A percentile compares a stretch with the other conserved stretches of the same genome.
phyloP scores from a whole-genome alignment of 805 yeast genomes.

The Candida dendrica region DNA sequence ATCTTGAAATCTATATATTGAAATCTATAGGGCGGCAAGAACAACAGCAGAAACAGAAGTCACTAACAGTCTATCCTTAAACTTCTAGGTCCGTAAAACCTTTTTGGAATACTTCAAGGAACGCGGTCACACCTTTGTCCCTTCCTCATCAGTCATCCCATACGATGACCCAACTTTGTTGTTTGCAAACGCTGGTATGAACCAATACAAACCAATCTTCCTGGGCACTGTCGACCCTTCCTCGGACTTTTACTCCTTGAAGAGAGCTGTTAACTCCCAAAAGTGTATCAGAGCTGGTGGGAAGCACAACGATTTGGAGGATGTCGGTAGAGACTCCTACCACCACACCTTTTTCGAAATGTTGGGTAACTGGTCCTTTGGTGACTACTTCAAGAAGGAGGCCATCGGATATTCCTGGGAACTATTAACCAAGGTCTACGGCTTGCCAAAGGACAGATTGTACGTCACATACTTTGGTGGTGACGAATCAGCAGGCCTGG shows the following conservation, averaged over 20 bases:
- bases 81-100: slow-evolving; percentile 61
- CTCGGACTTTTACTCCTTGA: slow-evolving; percentile 74
- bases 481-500: slow-evolving; percentile 71
- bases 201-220: slow-evolving; percentile 96
- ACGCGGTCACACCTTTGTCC: slow-evolving; percentile 70
- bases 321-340: slow-evolving; percentile 95
- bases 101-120: slow-evolving; percentile 75
- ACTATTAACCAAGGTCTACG: slow-evolving; percentile 76
- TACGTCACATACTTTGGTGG: slow-evolving; percentile 98
- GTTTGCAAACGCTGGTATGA: slow-evolving; percentile 99
- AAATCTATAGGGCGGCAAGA: background rate
- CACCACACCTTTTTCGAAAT: slow-evolving; percentile 98
- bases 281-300: slow-evolving; percentile 99
- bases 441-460: slow-evolving; percentile 68
- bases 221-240: slow-evolving; percentile 96
- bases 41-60: too few species aligned
- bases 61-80: too few species aligned
- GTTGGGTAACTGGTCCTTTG: slow-evolving; percentile 99
- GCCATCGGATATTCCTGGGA: slow-evolving; percentile 91
- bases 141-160: slow-evolving; percentile 93
- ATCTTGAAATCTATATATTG: background rate
- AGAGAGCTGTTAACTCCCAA: slow-evolving; percentile 91
- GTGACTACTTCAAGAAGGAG: slow-evolving; percentile 95
- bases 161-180: slow-evolving; percentile 95
- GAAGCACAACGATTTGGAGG: slow-evolving; percentile 95